phyloP scores from a whole-genome alignment of 345 rosid genomes.

The Sonneratia caseolaris region DNA sequence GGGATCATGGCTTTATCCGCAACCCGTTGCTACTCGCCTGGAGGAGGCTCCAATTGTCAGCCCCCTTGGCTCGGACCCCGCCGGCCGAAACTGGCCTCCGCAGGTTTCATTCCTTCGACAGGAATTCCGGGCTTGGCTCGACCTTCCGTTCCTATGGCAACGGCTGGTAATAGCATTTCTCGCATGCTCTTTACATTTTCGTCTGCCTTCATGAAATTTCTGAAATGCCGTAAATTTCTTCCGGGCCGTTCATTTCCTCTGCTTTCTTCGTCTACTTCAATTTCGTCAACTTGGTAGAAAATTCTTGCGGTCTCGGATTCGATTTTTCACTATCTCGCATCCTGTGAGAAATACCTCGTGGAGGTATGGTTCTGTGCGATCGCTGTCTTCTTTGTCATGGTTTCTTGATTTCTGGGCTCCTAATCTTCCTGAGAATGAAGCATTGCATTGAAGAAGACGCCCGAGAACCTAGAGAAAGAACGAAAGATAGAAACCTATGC shows the following conservation, averaged over 20 bases:
- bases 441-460: neutral
- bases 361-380: neutral
- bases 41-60: neutral
- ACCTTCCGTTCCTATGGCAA: neutral
- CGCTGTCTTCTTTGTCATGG: neutral
- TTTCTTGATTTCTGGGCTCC: neutral
- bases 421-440: neutral
- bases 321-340: neutral
- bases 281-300: neutral
- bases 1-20: neutral
- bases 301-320: neutral
- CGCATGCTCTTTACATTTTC: neutral
- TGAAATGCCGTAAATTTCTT: neutral
- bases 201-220: neutral
- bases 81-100: neutral
- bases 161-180: neutral
- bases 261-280: neutral
- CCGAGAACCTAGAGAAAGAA: too few species aligned
- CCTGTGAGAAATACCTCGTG: neutral
- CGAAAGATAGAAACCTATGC: too few species aligned
- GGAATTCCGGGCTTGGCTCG: neutral
- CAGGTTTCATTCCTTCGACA: constrained; percentile 3
- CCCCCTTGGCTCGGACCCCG: neutral
- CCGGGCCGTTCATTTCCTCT: neutral
- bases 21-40: neutral